Evolutionary conservation across 2,329 filamentous ascomycete species (phyloP), one percentile per base, ranked within the genome.

Genomic region (Hypoxylon sp.): DNA sequence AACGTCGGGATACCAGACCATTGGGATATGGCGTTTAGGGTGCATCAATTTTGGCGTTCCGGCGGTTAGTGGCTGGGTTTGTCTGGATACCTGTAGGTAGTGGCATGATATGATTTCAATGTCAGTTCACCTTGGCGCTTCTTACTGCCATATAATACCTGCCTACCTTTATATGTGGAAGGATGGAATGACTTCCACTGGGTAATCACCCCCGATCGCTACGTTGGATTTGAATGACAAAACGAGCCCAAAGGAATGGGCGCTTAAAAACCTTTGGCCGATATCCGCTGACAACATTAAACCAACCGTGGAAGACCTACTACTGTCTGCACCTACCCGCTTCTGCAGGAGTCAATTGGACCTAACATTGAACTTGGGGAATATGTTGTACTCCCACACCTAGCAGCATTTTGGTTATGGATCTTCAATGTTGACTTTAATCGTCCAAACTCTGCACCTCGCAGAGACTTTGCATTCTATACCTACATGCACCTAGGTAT

Each of bases 11-110:
- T 33, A 25, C 13, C 6, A n/a, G 3, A 25, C 37, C 13, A 3
- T 27, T 37, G 11, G 57, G 10, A 14, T 51, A 46, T 13, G 59
- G 63, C 55, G 56, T 66, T 20, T 17, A 17, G 33, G 37, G 35
- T 53, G 31, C 63, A 61, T 63, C 40, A 14, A 17, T 30, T n/a
- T 5, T 3, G 66, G 66, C 42, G 66, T 69, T 63, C 27, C 53
- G 57, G 5, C 10, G 46, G 20, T 13, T 8, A 30, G 35, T 42
- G 40, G 30, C 17, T 58, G 31, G 42, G 10, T 22, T 33, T 49
- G 20, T 25, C 35, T 37, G 17, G 17, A 44, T 17, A 44, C 25
- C 25, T 5, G 25, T 27, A 27, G 25, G 25, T 27, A 27, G 8
- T 6, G 35, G 35, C 13, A 35, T 33, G 49, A 30, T 42, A 14